Evolutionary conservation across 208 protist genomes (phyloP), one percentile per base, ranked within the genome.

Genomic region (Herpetomonas samuelpessoai): DNA sequence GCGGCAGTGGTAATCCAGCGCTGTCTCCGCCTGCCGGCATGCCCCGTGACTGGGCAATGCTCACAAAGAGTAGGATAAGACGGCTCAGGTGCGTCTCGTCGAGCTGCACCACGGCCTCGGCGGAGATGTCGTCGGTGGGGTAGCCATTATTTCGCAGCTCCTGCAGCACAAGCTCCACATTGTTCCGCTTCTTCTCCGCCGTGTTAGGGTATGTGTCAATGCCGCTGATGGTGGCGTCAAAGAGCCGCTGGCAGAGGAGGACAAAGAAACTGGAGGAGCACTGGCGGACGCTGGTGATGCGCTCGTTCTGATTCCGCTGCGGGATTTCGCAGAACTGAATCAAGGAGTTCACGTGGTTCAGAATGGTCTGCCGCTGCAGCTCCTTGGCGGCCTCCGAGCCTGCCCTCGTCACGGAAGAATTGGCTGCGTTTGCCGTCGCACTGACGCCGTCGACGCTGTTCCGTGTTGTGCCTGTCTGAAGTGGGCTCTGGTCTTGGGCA

Each of bases 231-330:
- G 59, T 79, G 52, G 76, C 82, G 66, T 82, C 76, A 48, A 89
- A 94, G 19, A 95, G 60, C 1, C 88, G 85, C 59, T 95, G 81
- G 51, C 87, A 95, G 7, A 95, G 73, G 21, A 95, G 31, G 21
- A 95, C 88, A 56, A 95, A 95, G 35, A 95, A 81, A 56, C 83
- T 91, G 19, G 85, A 92, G 22, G 88, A 88, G 68, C 88, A 95
- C 58, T 95, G 83, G 26, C 81, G 79, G 24, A 95, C 73, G 31
- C 74, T 83, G 0, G 71, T 87, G 25, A 95, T 81, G 22, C 48
- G 54, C 57, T 81, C 86, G 24, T 71, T 22, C 16, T 53, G 3
- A 16, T 28, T 50, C 73, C 14, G 57, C 58, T 47, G 62, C 44
- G 44, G 41, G 57, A 88, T 89, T 16, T 64, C 74, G 45, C 78